These are phyloP conservation scores for Chaetoceros tenuissimus DNA, from an alignment of 108 stramenopile species.

Conservation along the genomic window DNA sequence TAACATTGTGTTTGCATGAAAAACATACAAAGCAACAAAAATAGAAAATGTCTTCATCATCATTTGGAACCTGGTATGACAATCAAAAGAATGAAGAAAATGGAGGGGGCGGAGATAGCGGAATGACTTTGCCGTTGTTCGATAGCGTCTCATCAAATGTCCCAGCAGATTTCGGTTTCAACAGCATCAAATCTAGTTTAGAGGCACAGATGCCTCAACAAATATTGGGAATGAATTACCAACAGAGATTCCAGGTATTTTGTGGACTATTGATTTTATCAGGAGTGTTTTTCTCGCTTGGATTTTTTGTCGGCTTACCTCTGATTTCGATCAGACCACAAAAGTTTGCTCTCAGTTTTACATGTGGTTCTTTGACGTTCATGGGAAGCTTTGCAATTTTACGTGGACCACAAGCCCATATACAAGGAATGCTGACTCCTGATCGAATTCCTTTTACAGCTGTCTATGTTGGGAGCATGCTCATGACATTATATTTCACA, in stretches of 20 bases:
- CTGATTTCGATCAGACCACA: constrained; percentile 76
- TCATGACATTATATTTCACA: constrained; percentile 40
- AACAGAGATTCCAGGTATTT: constrained; percentile 83
- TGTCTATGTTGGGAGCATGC: constrained; percentile 70
- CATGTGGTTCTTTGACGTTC: constrained; percentile 86
- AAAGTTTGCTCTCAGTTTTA: constrained; percentile 92
- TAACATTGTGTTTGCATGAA: background rate
- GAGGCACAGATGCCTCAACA: constrained; percentile 80
- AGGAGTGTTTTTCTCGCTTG: constrained; percentile 80
- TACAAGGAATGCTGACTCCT: constrained; percentile 50
- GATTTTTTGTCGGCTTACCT: constrained; percentile 89
- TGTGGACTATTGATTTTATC: constrained; percentile 69
- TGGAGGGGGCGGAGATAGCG: constrained; percentile 10
- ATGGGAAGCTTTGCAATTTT: constrained; percentile 87
- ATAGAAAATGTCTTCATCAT: constrained; percentile 6
- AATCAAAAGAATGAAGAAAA: constrained; percentile 51
- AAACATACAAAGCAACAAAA: background rate
- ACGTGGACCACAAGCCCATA: constrained; percentile 75
- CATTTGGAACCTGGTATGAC: constrained; percentile 79
- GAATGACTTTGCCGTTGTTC: constrained; percentile 39
- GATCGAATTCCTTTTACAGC: constrained; percentile 75
- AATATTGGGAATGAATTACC: constrained; percentile 86
- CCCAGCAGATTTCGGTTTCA: constrained; percentile 34
- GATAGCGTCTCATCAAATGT: constrained; percentile 16
- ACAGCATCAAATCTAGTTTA: constrained; percentile 65